These are phyloP conservation scores for Phoma sp. DNA, from an alignment of 2,329 filamentous ascomycete genomes.

Conservation along the genomic window DNA sequence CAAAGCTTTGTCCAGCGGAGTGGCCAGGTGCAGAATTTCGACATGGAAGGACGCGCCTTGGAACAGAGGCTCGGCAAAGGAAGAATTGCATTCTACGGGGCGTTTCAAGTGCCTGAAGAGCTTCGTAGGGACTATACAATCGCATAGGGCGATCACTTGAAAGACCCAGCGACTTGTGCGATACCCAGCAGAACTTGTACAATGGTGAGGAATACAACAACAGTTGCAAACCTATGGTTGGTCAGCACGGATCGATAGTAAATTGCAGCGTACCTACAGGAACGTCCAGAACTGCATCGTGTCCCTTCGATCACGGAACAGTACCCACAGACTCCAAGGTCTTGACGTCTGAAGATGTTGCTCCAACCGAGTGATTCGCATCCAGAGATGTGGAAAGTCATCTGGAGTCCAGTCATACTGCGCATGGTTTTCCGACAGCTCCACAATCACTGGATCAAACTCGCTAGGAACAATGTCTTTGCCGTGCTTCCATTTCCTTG, in stretches of 20 bases:
- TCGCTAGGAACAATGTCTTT: too few species aligned
- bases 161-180: slow-evolving; percentile 30
- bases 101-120: slow-evolving; percentile 29
- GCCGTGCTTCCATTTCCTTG: not conserved
- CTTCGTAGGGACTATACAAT: slow-evolving; percentile 23
- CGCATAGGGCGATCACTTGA: slow-evolving; percentile 9
- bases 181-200: slow-evolving; percentile 29
- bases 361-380: slow-evolving; percentile 27
- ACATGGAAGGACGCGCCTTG: slow-evolving; percentile 25
- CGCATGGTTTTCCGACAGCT: slow-evolving; percentile 21
- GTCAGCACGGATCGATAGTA: slow-evolving; percentile 1
- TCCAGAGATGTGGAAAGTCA: slow-evolving; percentile 29
- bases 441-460: slow-evolving; percentile 22
- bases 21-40: slow-evolving; percentile 26
- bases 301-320: slow-evolving; percentile 32
- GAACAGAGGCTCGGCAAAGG: slow-evolving; percentile 24
- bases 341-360: slow-evolving; percentile 27
- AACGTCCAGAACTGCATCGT: slow-evolving; percentile 36
- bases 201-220: slow-evolving; percentile 26
- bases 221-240: slow-evolving; percentile 25
- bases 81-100: slow-evolving; percentile 31
- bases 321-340: slow-evolving; percentile 34
- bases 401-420: slow-evolving; percentile 31
- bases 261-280: slow-evolving; percentile 19
- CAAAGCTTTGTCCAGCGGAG: slow-evolving; percentile 31